Conservation (phyloP, 176 grass and related monocot species). For the Aechmea fasciata region DNA sequence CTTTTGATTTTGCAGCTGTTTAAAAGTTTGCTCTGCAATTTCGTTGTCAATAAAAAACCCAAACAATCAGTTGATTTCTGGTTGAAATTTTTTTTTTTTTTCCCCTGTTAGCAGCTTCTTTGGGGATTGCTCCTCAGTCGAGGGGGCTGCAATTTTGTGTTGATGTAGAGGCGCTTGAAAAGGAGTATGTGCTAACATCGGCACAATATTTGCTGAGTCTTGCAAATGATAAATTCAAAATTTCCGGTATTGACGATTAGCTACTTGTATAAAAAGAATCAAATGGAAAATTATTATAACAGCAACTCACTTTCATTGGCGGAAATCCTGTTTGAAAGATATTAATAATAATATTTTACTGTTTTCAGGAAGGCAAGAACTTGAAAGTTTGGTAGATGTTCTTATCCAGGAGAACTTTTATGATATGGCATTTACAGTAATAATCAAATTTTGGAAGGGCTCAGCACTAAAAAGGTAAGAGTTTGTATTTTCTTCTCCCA, state of each 20-base stretch:
- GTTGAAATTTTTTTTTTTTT: conserved; percentile 20
- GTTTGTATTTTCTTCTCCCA: conserved; percentile 12
- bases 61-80: not conserved
- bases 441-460: conserved; percentile 82
- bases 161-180: conserved; percentile 88
- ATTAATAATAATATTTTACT: conserved; percentile 6
- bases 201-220: conserved; percentile 62
- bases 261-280: not conserved
- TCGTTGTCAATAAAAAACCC: not conserved
- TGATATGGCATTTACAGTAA: conserved; percentile 71
- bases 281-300: conserved; percentile 7
- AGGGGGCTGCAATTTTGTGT: conserved; percentile 52
- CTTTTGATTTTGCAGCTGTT: conserved; percentile 14
- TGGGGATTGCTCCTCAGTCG: conserved; percentile 37
- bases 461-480: conserved; percentile 67
- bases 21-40: conserved; percentile 8
- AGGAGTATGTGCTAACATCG: conserved; percentile 77
- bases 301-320: not conserved
- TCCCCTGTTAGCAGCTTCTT: conserved; percentile 34
- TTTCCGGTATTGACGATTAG: conserved; percentile 41
- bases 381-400: conserved; percentile 57
- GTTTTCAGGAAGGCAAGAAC: conserved; percentile 47
- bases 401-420: conserved; percentile 79
- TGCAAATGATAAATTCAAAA: conserved; percentile 50
- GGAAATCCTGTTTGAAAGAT: not conserved